Evolutionary conservation across 441 rosid genomes (phyloP), one percentile per base, ranked within the genome.

Genomic region (Flueggea neowawraea): DNA sequence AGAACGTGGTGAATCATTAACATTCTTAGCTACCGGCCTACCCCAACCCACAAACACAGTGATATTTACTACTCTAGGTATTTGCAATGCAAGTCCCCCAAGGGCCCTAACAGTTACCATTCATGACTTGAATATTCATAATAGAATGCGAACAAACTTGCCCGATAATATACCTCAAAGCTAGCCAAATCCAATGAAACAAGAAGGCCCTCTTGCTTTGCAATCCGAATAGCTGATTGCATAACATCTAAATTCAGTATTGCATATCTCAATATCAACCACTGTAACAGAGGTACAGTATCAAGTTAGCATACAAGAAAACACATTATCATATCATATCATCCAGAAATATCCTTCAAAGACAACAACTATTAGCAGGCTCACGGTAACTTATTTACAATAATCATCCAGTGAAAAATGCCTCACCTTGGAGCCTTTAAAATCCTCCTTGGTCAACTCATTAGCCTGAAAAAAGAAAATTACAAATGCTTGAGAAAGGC

Each of bases 151-250:
- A 47, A 47, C 9, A 47, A 52, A 62, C 5, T 31, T 6, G 16
- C 12, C 54, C 39, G 66, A 32, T 14, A 14, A 12, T 16, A 57
- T 75, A 91, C 98, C 98, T 94, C 98, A 74, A 94, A 94, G 77
- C 98, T 90, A 53, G 97, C 98, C 73, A 90, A 84, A 80, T 94
- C 98, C 87, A 94, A 71, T 16, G 98, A 90, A 64, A 89, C 82
- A 47, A 61, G 78, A 60, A 94, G 80, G 61, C 89, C 95, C 71
- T 89, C 94, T 77, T 80, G 86, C 77, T 88, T 92, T 74, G 98
- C 95, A 69, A 86, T 69, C 71, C 52, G 65, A 63, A 92, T 79
- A 57, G 96, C 95, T 16, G 85, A 83, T 80, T 80, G 69, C 62
- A 84, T 94, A 54, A 90, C 88, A 33, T 88, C 83, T 67, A 90